These are phyloP conservation scores for Salix suchowensis DNA, from an alignment of 345 rosid genomes.

Conservation along the genomic window DNA sequence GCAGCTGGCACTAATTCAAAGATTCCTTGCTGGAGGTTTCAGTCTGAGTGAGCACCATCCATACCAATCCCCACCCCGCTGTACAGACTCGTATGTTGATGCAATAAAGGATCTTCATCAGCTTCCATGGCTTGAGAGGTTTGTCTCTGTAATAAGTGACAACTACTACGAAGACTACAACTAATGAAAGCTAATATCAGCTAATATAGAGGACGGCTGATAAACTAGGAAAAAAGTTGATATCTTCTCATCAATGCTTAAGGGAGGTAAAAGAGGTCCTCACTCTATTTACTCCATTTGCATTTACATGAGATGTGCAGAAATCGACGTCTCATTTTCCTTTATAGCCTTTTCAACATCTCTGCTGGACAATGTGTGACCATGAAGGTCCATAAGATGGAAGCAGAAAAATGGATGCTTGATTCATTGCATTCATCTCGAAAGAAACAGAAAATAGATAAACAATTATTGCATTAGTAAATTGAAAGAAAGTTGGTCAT, in stretches of 20 bases:
- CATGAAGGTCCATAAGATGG: conserved; percentile 8
- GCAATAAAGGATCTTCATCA: conserved; percentile 93
- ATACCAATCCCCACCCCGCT: conserved; percentile 84
- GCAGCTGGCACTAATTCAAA: conserved; percentile 80
- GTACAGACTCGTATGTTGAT: conserved; percentile 82
- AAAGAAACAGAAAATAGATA: conserved; percentile 22
- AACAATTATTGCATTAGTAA: conserved; percentile 8
- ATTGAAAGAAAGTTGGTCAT: conserved; percentile 11
- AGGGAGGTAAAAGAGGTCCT: conserved; percentile 39
- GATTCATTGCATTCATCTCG: conserved; percentile 24
- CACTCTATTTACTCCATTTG: conserved; percentile 33
- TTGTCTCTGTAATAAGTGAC: conserved; percentile 93
- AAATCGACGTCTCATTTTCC: conserved; percentile 1
- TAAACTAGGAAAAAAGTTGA: conserved; percentile 15
- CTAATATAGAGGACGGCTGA: conserved; percentile 3
- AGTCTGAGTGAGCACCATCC: conserved; percentile 80
- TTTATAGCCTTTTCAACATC: conserved; percentile 11
- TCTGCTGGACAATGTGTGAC: conserved; percentile 10
- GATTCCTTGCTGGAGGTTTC: conserved; percentile 94
- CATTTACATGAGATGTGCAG: conserved; percentile 18
- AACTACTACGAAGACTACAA: conserved; percentile 74
- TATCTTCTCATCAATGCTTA: conserved; percentile 8
- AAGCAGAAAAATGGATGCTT: neutral
- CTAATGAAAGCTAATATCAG: conserved; percentile 38
- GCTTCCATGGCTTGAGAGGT: conserved; percentile 99